Base-by-base conservation (phyloP, 78 protist genomes). In the Dictyostelium capitatum region DNA sequence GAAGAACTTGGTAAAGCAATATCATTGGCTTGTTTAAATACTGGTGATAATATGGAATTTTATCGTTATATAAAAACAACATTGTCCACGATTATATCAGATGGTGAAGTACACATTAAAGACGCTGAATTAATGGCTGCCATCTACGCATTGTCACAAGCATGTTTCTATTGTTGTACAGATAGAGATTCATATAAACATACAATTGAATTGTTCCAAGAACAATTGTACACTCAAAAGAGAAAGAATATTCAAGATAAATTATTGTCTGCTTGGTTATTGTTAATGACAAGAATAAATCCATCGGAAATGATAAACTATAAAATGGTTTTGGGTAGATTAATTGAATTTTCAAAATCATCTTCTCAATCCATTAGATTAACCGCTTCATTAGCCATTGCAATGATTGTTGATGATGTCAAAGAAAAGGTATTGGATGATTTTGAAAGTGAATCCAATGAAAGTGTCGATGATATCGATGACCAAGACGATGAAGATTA, bases 371-470 rank as follows among this genome's bases (percentile, higher is more conserved):
- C 48, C 19, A 11, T 87, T 20, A 87, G 85, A 87, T 25, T 78
- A 46, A 64, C 78, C 3, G 14, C 85, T 64, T 70, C 81, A 30
- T 46, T 65, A 30, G 78, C 78, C 8, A 77, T 87, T 59, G 93
- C 85, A 3, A 62, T 87, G 67, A 50, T 87, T 10, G 84, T 87
- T 46, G 82, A 80, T 87, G 93, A 87, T 20, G 80, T 73, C 32
- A 74, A 83, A 56, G 77, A 72, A 5, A 47, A 74, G 5, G 79
- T 62, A 11, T 67, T 67, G 3, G 75, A 67, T 28, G 75, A 67
- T 67, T 67, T 67, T 32, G 75, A 67, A 67, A 41, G 73, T 57
- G 74, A 64, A 28, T 74, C 48, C 43, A 37, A 75, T 28, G 79
- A 62, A 20, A 75, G 78, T 28, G 92, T 64, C 1, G 84, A 87